phyloP scores from a whole-genome alignment of 345 rosid species.

The Populus euphratica region DNA sequence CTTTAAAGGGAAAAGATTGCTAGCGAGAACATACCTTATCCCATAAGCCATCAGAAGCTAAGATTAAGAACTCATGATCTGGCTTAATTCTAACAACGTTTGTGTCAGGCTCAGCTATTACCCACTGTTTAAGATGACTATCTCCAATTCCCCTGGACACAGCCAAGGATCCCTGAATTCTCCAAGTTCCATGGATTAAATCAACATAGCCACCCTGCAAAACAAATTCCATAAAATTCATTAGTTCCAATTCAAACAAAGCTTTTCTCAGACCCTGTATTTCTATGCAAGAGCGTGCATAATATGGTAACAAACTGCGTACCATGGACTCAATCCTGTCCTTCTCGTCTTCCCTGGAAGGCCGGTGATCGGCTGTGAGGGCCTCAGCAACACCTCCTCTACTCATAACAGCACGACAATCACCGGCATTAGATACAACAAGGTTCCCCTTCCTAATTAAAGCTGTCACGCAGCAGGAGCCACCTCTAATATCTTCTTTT shows the following conservation, averaged over 20 bases:
- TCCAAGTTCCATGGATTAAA: slow-evolving; percentile 67
- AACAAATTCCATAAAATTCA: not conserved
- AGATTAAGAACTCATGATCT: slow-evolving; percentile 67
- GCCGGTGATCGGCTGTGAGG: slow-evolving; percentile 80
- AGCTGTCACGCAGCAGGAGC: slow-evolving; percentile 89
- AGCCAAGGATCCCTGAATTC: slow-evolving; percentile 83
- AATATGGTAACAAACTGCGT: slow-evolving; percentile 14
- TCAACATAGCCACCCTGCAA: slow-evolving; percentile 85
- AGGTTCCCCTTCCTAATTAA: slow-evolving; percentile 60
- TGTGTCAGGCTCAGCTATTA: slow-evolving; percentile 86
- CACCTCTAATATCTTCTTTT: slow-evolving; percentile 53
- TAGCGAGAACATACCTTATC: slow-evolving; percentile 56
- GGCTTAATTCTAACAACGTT: slow-evolving; percentile 44
- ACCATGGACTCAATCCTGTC: slow-evolving; percentile 64
- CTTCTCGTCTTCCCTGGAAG: slow-evolving; percentile 74
- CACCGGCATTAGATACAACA: slow-evolving; percentile 79
- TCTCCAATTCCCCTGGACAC: slow-evolving; percentile 90
- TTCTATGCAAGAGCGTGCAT: not conserved
- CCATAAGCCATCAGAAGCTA: slow-evolving; percentile 99
- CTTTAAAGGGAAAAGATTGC: not conserved
- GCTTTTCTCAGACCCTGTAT: not conserved
- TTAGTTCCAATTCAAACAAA: slow-evolving; percentile 2
- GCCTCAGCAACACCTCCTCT: slow-evolving; percentile 67
- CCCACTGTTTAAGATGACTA: slow-evolving; percentile 66
- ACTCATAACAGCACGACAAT: slow-evolving; percentile 92